These are phyloP conservation scores for Pyracantha coccinea DNA, from an alignment of 331 rosid genomes.

Conservation along the genomic window DNA sequence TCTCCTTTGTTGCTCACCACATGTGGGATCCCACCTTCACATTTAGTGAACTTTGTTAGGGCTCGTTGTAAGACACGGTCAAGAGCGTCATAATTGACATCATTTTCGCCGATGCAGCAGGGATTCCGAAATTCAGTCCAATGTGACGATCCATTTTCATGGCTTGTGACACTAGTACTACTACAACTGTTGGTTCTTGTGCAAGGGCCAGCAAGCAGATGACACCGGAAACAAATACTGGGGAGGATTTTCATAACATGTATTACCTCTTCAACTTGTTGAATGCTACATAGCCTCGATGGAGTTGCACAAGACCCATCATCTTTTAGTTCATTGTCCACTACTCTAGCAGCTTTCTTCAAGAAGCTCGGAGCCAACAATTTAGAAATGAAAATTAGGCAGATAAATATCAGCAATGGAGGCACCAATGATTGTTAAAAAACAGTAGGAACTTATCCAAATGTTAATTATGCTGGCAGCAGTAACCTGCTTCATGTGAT, in stretches of 20 bases:
- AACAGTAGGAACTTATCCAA: conserved; percentile 23
- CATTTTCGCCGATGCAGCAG: conserved; percentile 28
- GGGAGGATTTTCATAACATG: conserved; percentile 20
- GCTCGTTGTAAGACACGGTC: conserved; percentile 11
- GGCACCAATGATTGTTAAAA: conserved; percentile 33
- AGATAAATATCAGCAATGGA: conserved; percentile 38
- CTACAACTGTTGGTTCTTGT: conserved; percentile 14
- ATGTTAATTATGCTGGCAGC: conserved; percentile 39
- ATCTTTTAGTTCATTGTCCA: conserved; percentile 19
- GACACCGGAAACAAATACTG: conserved; percentile 32
- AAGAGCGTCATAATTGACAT: conserved; percentile 13
- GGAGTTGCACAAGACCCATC: conserved; percentile 22
- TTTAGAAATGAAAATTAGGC: neutral
- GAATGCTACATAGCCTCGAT: conserved; percentile 37
- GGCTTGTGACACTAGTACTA: conserved; percentile 26
- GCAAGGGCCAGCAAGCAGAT: conserved; percentile 13
- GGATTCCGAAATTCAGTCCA: conserved; percentile 14
- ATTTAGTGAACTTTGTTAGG: conserved; percentile 8
- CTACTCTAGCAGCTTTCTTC: conserved; percentile 33
- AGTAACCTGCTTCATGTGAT: conserved; percentile 42
- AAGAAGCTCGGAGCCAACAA: conserved; percentile 18
- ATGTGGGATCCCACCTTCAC: conserved; percentile 16
- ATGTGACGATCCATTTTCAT: conserved; percentile 41
- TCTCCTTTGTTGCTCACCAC: conserved; percentile 20
- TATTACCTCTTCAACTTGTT: conserved; percentile 39